phyloP scores from a whole-genome alignment of 73 alveolate genomes.

The Symbiodinium pilosum region DNA sequence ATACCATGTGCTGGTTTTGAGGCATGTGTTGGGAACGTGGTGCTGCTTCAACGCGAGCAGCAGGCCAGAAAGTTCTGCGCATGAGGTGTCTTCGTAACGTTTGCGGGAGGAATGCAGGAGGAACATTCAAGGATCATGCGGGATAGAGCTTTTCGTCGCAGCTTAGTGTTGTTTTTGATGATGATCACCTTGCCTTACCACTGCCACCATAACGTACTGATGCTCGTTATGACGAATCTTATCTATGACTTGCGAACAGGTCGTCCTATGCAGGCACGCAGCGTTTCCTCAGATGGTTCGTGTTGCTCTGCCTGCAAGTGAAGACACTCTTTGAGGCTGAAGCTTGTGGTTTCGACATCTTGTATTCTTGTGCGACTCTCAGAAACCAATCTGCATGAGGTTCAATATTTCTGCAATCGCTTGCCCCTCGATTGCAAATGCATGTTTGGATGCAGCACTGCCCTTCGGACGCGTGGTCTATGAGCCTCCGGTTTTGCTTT shows the following conservation, averaged over 20 bases:
- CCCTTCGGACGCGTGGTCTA: too few species aligned
- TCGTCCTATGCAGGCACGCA: constrained; percentile 87
- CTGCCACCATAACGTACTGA: too few species aligned
- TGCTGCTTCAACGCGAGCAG: constrained; percentile 93
- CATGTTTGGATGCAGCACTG: too few species aligned
- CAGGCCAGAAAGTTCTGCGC: background rate
- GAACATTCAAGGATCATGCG: too few species aligned
- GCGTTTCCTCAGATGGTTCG: constrained; percentile 83
- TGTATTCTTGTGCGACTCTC: background rate
- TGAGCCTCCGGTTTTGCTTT: too few species aligned
- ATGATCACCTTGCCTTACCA: too few species aligned
- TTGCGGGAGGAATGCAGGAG: too few species aligned
- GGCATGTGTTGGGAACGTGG: constrained; percentile 92
- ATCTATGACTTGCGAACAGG: background rate
- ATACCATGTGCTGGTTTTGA: background rate
- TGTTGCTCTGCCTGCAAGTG: background rate
- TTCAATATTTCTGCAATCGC: constrained; percentile 94
- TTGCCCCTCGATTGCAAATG: constrained; percentile 26
- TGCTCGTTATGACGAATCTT: too few species aligned
- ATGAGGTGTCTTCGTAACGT: too few species aligned
- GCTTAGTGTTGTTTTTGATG: background rate
- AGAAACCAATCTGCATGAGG: constrained; percentile 26
- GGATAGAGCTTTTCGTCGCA: too few species aligned
- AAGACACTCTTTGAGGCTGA: too few species aligned
- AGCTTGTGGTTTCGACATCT: too few species aligned